phyloP scores from a whole-genome alignment of 2,329 filamentous ascomycete genomes.

The Curvularia spicifera region DNA sequence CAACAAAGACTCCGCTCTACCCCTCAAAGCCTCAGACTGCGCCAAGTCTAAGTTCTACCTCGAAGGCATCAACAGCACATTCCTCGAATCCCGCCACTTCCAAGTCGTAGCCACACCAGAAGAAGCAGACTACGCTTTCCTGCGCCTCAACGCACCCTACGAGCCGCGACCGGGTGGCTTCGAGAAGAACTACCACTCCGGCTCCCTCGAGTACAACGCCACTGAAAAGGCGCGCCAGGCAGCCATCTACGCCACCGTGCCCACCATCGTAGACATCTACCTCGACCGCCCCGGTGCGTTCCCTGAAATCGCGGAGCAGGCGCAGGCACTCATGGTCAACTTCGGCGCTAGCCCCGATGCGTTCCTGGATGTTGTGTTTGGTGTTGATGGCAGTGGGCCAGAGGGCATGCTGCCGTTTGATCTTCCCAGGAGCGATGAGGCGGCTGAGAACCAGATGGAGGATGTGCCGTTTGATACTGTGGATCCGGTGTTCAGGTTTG shows the following conservation, averaged over 20 bases:
- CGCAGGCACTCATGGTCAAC: constrained; percentile 50
- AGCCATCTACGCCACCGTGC: constrained; percentile 49
- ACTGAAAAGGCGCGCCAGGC: constrained; percentile 50
- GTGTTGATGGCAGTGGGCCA: constrained; percentile 45
- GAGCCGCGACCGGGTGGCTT: constrained; percentile 53
- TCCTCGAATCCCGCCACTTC: constrained; percentile 42
- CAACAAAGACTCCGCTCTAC: constrained; percentile 44
- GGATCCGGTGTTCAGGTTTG: constrained; percentile 46
- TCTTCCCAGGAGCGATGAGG: constrained; percentile 54
- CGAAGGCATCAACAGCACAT: constrained; percentile 45
- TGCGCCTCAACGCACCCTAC: constrained; percentile 51
- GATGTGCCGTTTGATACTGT: constrained; percentile 50
- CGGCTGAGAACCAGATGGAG: constrained; percentile 48
- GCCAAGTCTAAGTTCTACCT: constrained; percentile 45
- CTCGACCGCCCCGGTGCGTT: constrained; percentile 55
- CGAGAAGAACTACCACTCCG: constrained; percentile 50
- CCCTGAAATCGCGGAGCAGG: constrained; percentile 51
- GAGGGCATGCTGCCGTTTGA: constrained; percentile 57
- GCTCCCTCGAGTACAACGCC: constrained; percentile 52
- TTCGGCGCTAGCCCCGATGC: constrained; percentile 53
- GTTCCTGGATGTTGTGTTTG: constrained; percentile 55
- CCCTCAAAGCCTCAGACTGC: constrained; percentile 27
- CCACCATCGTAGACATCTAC: constrained; percentile 54
- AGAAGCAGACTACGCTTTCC: constrained; percentile 53
- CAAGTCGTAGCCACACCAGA: constrained; percentile 44